Evolutionary conservation across 148 eudicot genomes (phyloP).

Genomic region (Vaccinium vitisidaea): DNA sequence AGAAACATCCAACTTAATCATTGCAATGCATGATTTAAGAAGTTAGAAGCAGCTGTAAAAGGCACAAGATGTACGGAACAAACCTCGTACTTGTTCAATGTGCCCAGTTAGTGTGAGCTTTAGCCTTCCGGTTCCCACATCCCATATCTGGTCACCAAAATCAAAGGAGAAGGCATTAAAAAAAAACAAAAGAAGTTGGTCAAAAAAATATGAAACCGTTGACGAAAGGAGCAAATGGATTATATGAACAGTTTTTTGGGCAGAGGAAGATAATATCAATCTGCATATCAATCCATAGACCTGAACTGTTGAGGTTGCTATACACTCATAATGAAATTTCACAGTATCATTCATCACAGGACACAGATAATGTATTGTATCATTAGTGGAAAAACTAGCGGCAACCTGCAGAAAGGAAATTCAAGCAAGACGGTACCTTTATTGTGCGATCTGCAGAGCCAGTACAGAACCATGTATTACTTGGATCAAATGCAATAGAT

Average conservation of each 20-base stretch:
- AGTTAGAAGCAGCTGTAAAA: neutral
- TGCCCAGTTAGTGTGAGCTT: constrained; percentile 98
- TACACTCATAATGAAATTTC: neutral
- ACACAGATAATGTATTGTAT: neutral
- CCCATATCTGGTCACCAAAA: constrained; percentile 75
- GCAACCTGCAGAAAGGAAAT: neutral
- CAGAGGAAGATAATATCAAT: neutral
- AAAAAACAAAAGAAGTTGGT: neutral
- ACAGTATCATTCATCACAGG: neutral
- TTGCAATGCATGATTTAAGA: neutral
- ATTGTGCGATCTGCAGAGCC: constrained; percentile 99
- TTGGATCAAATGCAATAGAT: constrained; percentile 93
- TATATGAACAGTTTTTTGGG: neutral
- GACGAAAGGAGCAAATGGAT: neutral
- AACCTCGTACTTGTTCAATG: constrained; percentile 98
- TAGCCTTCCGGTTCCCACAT: constrained; percentile 71
- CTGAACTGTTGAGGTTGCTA: neutral
- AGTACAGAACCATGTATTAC: constrained; percentile 92
- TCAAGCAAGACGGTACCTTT: constrained; percentile 50
- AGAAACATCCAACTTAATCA: neutral
- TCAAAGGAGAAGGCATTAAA: neutral
- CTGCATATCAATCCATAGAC: neutral
- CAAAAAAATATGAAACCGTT: neutral
- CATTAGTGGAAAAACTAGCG: neutral
- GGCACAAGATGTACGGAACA: constrained; percentile 11